A percentile compares a stretch with the other conserved stretches of the same genome.
phyloP scores from a whole-genome alignment of 768 basidiomycete genomes.

The Gloeophyllum trabeum region DNA sequence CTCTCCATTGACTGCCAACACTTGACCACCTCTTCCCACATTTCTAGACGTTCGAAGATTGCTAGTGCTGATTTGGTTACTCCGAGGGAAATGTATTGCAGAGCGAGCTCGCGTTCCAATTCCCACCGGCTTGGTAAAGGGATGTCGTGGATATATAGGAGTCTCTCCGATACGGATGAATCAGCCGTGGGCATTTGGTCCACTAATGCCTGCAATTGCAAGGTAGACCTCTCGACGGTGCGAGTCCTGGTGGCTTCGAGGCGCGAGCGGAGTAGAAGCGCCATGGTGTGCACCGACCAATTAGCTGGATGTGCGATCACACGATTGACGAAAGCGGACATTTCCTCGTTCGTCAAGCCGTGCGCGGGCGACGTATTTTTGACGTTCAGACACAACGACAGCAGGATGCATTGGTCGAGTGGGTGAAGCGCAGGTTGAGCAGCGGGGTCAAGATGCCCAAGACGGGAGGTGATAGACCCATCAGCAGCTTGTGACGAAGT shows the following conservation, averaged over 20 bases:
- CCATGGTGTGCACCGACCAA: constrained; percentile 97
- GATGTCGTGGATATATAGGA: constrained; percentile 72
- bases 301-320: constrained; percentile 85
- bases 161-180: constrained; percentile 59
- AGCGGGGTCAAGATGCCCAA: constrained; percentile 70
- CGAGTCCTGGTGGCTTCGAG: constrained; percentile 82
- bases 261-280: constrained; percentile 84
- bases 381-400: constrained; percentile 83
- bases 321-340: constrained; percentile 84
- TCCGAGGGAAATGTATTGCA: constrained; percentile 74
- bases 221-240: constrained; percentile 84
- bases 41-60: constrained; percentile 89
- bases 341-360: constrained; percentile 86
- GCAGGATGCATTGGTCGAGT: constrained; percentile 86
- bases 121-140: constrained; percentile 89
- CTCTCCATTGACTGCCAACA: constrained; percentile 80
- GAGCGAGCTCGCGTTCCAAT: constrained; percentile 83
- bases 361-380: constrained; percentile 83
- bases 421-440: constrained; percentile 83
- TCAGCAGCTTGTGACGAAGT: constrained; percentile 56
- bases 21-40: constrained; percentile 96
- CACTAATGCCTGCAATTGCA: constrained; percentile 91
- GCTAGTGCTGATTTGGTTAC: constrained; percentile 85
- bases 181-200: constrained; percentile 94
- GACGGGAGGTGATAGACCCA: constrained; percentile 26